Percentiles rank a stretch among this genome's conserved stretches.
phyloP scores from a whole-genome alignment of 2,329 filamentous ascomycete species.

The Aspergillus aculeatus region DNA sequence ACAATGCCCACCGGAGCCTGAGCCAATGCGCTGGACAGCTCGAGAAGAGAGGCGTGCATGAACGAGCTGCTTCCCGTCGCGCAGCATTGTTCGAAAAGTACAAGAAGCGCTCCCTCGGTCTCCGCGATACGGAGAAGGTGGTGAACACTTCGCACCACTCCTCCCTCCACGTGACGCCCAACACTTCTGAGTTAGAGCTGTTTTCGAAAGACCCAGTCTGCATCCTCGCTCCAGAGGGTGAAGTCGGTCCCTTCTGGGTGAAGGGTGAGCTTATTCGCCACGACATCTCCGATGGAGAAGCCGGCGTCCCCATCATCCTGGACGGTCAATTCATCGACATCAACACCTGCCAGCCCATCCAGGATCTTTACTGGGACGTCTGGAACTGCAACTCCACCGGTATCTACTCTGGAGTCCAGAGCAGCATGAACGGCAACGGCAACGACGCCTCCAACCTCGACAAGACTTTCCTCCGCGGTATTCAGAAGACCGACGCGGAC shows the following conservation, averaged over 20 bases:
- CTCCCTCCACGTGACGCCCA: neutral
- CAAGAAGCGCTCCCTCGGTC: neutral
- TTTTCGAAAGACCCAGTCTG: neutral
- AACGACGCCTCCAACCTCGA: constrained; percentile 32
- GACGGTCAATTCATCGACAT: constrained; percentile 44
- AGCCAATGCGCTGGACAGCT: constrained; percentile 11
- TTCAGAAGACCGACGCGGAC: constrained; percentile 43
- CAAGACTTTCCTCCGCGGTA: constrained; percentile 42
- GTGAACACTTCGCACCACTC: neutral
- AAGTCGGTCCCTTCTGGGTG: constrained; percentile 48
- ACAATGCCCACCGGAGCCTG: constrained; percentile 3
- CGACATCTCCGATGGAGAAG: constrained; percentile 36
- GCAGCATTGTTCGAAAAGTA: neutral
- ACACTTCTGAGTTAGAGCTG: neutral
- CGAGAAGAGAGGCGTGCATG: constrained; percentile 3
- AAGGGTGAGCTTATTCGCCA: constrained; percentile 39
- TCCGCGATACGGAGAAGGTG: neutral
- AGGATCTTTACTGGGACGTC: constrained; percentile 35
- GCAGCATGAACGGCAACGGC: constrained; percentile 29
- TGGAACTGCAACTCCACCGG: constrained; percentile 39
- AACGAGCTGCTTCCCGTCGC: neutral
- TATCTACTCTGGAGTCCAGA: constrained; percentile 30
- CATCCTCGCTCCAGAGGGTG: constrained; percentile 51
- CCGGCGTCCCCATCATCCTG: constrained; percentile 38
- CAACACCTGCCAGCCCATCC: constrained; percentile 41